Base-by-base conservation (phyloP, 306 rosid species). In the Cucurbita maxima region DNA sequence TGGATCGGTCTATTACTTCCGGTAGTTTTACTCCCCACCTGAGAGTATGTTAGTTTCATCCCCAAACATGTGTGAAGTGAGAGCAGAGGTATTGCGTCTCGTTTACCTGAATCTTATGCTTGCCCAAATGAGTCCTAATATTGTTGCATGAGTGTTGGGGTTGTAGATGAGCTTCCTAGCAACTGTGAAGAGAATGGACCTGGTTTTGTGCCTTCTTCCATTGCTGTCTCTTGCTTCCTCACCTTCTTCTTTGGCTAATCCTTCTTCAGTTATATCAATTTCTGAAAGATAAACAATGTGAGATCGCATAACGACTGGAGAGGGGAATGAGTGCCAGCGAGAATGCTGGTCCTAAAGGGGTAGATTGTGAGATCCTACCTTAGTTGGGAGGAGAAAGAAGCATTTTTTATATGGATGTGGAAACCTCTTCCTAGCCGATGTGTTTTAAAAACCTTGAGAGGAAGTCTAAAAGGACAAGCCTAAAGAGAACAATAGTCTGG, bases 81-180 rank as follows among this genome's bases (percentile, higher is more conserved):
- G 53, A 14, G 34, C 34, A 67, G 22, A 74, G 19, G 44, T 44
- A 12, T 77, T 34, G 18, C 45, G 15, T 20, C 16, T 52, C 47
- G 52, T 69, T 82, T 71, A 87, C 98, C 82, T 93, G 89, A 81
- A 94, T 61, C 83, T 89, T 78, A 94, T 84, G 83, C 87, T 75
- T 40, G 97, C 85, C 98, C 98, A 94, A 76, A 82, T 78, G 58
- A 94, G 87, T 60, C 96, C 97, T 41, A 86, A 20, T 10, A 86
- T 41, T 73, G 98, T 94, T 79, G 96, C 98, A 83, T 90, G 91
- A 14, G 99, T 94, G 77, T 94, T 94, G 73, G 97, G 99, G 78
- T 94, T 94, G 36, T 50, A 51, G 12, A 86, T 75, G 52, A 94
- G 81, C 79, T 94, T 87, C 77, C 83, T 89, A 75, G 89, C 97